Conservation (phyloP, 768 basidiomycete species). For the Phylloporus sp. region DNA sequence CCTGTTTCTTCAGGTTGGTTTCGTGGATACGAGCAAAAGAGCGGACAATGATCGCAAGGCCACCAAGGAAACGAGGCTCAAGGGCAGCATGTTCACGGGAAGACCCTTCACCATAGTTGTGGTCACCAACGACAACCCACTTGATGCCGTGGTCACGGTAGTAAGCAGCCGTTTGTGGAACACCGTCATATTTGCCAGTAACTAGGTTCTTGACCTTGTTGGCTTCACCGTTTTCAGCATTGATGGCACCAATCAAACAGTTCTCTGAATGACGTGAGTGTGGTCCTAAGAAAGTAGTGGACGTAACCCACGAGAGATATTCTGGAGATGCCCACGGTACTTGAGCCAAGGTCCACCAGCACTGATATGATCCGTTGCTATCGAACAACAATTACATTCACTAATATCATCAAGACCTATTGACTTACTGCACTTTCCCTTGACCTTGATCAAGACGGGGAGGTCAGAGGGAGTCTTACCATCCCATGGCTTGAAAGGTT, state of each 20-base stretch:
- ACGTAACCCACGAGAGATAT: constrained; percentile 79
- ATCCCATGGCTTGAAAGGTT: constrained; percentile 90
- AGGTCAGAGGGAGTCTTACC: constrained; percentile 87
- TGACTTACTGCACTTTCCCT: constrained; percentile 95
- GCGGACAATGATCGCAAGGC: constrained; percentile 91
- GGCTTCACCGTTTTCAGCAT: constrained; percentile 90
- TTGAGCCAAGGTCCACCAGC: constrained; percentile 99
- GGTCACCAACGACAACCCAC: constrained; percentile 97
- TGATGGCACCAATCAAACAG: constrained; percentile 97
- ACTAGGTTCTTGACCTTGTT: constrained; percentile 93
- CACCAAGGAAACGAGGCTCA: constrained; percentile 92
- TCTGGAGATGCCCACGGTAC: constrained; percentile 97
- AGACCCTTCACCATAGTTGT: constrained; percentile 97
- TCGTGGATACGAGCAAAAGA: constrained; percentile 98
- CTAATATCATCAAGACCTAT: neutral
- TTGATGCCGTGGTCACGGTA: constrained; percentile 90
- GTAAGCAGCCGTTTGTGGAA: constrained; percentile 80
- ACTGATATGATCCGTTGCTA: constrained; percentile 89
- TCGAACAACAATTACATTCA: constrained; percentile 3
- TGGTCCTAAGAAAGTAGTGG: neutral
- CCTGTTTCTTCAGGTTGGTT: constrained; percentile 99
- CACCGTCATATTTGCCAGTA: constrained; percentile 80
- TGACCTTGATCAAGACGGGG: constrained; percentile 95
- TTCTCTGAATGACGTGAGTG: constrained; percentile 55
- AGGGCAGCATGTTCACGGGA: constrained; percentile 98